Conservation (phyloP, 2,329 filamentous ascomycete genomes). For the Fusarium sp. region DNA sequence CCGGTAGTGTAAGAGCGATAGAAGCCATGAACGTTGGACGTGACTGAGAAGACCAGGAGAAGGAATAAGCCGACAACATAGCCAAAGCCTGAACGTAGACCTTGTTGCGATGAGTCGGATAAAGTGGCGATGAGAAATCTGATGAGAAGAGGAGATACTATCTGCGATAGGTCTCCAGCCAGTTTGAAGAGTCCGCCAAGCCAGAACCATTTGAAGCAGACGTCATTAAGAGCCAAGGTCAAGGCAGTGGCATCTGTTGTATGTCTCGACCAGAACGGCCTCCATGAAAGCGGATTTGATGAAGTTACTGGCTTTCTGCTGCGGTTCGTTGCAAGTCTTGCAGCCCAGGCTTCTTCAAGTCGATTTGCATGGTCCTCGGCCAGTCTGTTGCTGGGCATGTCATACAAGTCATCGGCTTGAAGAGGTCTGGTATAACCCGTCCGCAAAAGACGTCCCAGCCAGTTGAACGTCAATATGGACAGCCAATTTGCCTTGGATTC, state of each 20-base stretch:
- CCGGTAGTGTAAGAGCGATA: conserved; percentile 28
- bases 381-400: conserved; percentile 24
- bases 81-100: conserved; percentile 24
- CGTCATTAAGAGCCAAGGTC: conserved; percentile 49
- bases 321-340: neutral
- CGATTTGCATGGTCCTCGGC: conserved; percentile 28
- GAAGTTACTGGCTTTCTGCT: neutral
- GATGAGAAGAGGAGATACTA: conserved; percentile 28
- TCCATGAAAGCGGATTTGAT: conserved; percentile 2
- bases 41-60: conserved; percentile 29
- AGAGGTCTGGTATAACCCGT: conserved; percentile 33
- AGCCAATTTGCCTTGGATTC: conserved; percentile 26
- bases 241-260: conserved; percentile 46
- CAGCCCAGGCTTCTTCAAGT: conserved; percentile 28
- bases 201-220: conserved; percentile 52
- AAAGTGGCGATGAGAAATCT: conserved; percentile 28
- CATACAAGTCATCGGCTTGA: conserved; percentile 27
- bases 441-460: conserved; percentile 17
- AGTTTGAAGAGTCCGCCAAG: conserved; percentile 48
- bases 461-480: conserved; percentile 26
- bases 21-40: conserved; percentile 30
- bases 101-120: conserved; percentile 22
- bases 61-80: conserved; percentile 18
- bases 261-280: conserved; percentile 47
- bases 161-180: conserved; percentile 42